Evolutionary conservation across 73 alveolate genomes (phyloP).

Genomic region (Paramecium biaurelia): DNA sequence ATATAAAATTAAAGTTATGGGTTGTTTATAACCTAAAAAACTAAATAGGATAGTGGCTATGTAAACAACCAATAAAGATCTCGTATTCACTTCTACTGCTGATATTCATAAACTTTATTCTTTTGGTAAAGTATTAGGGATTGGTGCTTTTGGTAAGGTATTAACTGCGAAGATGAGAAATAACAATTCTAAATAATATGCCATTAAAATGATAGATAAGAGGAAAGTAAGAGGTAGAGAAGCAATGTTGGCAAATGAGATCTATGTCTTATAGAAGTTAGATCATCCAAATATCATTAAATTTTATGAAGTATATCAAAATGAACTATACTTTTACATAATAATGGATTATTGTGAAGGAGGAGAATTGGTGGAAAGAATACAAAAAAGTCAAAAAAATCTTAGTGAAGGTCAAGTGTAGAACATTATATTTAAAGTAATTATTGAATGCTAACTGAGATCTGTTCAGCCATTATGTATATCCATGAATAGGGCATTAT

Average conservation of each 20-base stretch:
- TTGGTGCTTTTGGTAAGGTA: conserved; percentile 36
- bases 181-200: not conserved
- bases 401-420: not conserved
- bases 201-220: conserved; percentile 10
- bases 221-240: not conserved
- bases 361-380: conserved; percentile 38
- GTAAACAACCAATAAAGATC: not conserved
- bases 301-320: conserved; percentile 39
- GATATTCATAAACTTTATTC: conserved; percentile 14
- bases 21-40: conserved; percentile 6
- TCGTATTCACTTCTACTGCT: conserved; percentile 6
- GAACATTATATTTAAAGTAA: not conserved
- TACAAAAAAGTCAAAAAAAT: not conserved
- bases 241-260: conserved; percentile 27
- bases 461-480: conserved; percentile 85
- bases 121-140: conserved; percentile 19
- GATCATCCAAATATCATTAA: conserved; percentile 52
- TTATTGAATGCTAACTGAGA: not conserved
- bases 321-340: conserved; percentile 23
- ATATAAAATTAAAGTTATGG: not conserved
- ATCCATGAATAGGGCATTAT: conserved; percentile 89
- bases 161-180: not conserved
- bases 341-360: conserved; percentile 33
- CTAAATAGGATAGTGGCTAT: conserved; percentile 3
- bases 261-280: not conserved